phyloP scores from a whole-genome alignment of 2,329 filamentous ascomycete genomes.

The Tolypocladium tropicale region DNA sequence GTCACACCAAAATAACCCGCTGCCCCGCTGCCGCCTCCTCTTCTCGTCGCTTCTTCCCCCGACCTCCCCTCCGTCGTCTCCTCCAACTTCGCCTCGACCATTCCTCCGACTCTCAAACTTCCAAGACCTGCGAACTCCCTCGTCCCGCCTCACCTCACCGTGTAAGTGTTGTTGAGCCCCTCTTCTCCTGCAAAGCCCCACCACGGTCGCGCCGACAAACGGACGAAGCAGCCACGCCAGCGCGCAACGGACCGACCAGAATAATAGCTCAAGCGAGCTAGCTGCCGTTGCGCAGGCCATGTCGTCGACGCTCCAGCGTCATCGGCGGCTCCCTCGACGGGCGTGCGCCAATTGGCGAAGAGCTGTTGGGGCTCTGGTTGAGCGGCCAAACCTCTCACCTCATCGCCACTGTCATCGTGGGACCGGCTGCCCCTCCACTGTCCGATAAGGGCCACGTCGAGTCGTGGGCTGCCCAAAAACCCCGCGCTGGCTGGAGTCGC shows the following conservation, averaged over 20 bases:
- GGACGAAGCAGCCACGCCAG: background rate
- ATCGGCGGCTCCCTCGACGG: background rate
- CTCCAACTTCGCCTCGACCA: background rate
- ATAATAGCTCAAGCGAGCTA: conserved; percentile 4
- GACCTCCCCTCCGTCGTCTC: background rate
- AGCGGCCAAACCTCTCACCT: background rate
- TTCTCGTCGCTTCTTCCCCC: background rate
- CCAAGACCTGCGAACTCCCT: background rate
- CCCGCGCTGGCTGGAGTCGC: background rate
- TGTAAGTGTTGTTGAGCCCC: conserved; percentile 5
- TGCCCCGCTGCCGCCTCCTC: background rate
- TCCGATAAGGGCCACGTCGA: background rate
- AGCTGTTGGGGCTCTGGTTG: background rate
- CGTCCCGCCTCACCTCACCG: background rate
- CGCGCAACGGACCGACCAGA: conserved; percentile 4
- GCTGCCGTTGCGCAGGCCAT: background rate
- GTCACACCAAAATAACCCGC: background rate
- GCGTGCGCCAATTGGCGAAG: background rate
- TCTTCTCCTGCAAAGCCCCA: conserved; percentile 2
- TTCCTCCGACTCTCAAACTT: no score
- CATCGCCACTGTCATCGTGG: background rate
- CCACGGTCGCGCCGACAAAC: background rate
- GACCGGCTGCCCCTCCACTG: background rate
- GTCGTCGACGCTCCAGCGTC: background rate
- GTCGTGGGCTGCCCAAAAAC: background rate